Evolutionary conservation across 805 yeast species (phyloP).

Genomic region (Wickerhamiella azyma): DNA sequence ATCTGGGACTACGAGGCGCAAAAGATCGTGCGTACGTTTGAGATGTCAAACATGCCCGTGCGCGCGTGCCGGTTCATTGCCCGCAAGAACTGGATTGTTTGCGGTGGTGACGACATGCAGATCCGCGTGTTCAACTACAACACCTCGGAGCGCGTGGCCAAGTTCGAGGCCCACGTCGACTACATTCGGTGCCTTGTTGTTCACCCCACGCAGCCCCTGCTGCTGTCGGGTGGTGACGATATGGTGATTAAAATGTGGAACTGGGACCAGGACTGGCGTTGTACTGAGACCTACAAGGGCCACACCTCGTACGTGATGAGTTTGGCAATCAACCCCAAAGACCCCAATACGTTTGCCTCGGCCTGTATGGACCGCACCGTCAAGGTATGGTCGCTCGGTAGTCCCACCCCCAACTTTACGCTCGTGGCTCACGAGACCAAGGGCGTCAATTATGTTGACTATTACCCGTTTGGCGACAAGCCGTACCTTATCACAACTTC

Average conservation of each 20-base stretch:
- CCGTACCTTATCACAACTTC: slow-evolving; percentile 88
- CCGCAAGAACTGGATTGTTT: slow-evolving; percentile 92
- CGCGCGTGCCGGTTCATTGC: slow-evolving; percentile 93
- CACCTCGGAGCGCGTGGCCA: slow-evolving; percentile 87
- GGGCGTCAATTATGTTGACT: slow-evolving; percentile 93
- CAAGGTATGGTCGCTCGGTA: slow-evolving; percentile 90
- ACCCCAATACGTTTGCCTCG: slow-evolving; percentile 92
- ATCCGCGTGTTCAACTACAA: slow-evolving; percentile 87
- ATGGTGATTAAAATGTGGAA: slow-evolving; percentile 88
- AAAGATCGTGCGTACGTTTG: slow-evolving; percentile 72
- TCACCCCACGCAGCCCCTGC: slow-evolving; percentile 84
- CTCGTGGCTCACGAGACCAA: slow-evolving; percentile 79
- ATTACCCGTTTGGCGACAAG: slow-evolving; percentile 93
- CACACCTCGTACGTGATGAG: slow-evolving; percentile 94
- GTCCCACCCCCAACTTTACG: slow-evolving; percentile 79
- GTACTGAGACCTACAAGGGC: slow-evolving; percentile 86
- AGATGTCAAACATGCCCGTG: slow-evolving; percentile 91
- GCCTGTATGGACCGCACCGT: slow-evolving; percentile 95
- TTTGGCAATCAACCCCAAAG: slow-evolving; percentile 91
- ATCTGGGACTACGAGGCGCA: slow-evolving; percentile 90
- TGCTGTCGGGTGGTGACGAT: slow-evolving; percentile 85
- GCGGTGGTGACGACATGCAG: slow-evolving; percentile 93
- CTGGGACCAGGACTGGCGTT: slow-evolving; percentile 89
- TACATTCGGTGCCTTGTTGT: slow-evolving; percentile 87
- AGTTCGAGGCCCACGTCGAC: slow-evolving; percentile 97